Conservation (phyloP, 805 yeast genomes). For the Candida golubevii region DNA sequence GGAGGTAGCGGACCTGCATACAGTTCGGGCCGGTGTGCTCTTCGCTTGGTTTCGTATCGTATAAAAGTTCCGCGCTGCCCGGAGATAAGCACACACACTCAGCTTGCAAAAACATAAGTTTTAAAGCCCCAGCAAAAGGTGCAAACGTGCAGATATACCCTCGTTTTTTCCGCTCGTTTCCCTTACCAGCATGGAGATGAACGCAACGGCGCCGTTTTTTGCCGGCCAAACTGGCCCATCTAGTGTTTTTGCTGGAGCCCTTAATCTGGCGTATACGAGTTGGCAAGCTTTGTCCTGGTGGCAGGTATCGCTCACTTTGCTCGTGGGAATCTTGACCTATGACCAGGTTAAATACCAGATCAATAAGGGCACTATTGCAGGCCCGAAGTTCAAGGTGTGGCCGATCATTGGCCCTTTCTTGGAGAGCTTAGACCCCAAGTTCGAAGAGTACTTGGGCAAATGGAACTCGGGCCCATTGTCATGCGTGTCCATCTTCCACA, state of each 20-base stretch:
- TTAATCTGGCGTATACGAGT: slow-evolving; percentile 13
- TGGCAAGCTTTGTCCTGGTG: slow-evolving; percentile 44
- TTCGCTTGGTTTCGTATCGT: too few species aligned
- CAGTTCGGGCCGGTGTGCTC: too few species aligned
- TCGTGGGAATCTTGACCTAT: slow-evolving; percentile 49
- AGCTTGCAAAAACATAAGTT: too few species aligned
- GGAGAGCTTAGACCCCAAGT: slow-evolving; percentile 92
- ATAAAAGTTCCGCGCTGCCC: too few species aligned
- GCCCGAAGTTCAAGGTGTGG: slow-evolving; percentile 84
- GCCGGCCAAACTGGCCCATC: not conserved
- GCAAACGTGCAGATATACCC: too few species aligned
- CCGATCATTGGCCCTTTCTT: slow-evolving; percentile 96
- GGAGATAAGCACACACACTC: too few species aligned
- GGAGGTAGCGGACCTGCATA: too few species aligned
- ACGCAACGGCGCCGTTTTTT: slow-evolving; percentile 7
- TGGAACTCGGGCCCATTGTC: slow-evolving; percentile 94
- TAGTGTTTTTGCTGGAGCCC: not conserved
- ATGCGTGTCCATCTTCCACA: slow-evolving; percentile 97
- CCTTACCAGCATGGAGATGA: slow-evolving; percentile 6
- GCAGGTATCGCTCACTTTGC: slow-evolving; percentile 44
- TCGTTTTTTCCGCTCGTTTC: not conserved
- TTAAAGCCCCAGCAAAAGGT: too few species aligned
- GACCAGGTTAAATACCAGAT: slow-evolving; percentile 78
- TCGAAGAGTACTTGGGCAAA: slow-evolving; percentile 86
- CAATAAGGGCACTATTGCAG: slow-evolving; percentile 85